Percentiles rank a stretch among this genome's conserved stretches.
phyloP scores from a whole-genome alignment of 2,329 filamentous ascomycete species.

The Ambrosiella cleistominuta region DNA sequence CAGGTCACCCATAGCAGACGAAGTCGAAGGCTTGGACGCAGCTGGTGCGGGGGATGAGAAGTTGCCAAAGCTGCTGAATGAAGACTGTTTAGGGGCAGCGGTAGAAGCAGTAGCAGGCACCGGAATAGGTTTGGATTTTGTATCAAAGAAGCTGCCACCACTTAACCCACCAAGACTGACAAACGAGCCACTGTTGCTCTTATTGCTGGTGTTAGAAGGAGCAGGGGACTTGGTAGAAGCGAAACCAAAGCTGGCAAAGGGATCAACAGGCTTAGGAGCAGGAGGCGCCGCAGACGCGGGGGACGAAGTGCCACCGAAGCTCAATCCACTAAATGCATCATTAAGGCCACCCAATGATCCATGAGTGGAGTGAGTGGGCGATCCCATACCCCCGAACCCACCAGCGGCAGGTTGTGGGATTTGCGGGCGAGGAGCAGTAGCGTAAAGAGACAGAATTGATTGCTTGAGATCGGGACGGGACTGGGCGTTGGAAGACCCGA shows the following conservation, averaged over 20 bases:
- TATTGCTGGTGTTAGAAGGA: conserved; percentile 20
- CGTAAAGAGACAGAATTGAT: conserved; percentile 89
- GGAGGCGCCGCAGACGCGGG: conserved; percentile 19
- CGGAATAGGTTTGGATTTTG: conserved; percentile 23
- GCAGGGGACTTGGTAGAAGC: conserved; percentile 20
- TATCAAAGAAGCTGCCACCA: conserved; percentile 72
- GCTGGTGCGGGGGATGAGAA: conserved; percentile 37
- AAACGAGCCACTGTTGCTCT: not conserved
- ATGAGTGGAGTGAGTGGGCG: conserved; percentile 35
- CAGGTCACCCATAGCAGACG: conserved; percentile 55
- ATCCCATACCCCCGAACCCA: conserved; percentile 50
- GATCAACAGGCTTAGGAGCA: conserved; percentile 29
- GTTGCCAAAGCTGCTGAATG: conserved; percentile 44
- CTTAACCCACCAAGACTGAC: conserved; percentile 35
- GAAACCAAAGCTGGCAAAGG: conserved; percentile 44
- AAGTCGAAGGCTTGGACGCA: conserved; percentile 27
- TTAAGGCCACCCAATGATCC: conserved; percentile 45
- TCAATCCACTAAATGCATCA: conserved; percentile 48
- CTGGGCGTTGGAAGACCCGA: conserved; percentile 40
- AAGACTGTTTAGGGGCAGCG: conserved; percentile 30
- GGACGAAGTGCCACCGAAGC: conserved; percentile 19
- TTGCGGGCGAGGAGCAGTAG: conserved; percentile 60
- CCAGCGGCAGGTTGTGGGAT: conserved; percentile 38
- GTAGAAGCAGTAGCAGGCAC: conserved; percentile 20
- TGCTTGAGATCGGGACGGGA: conserved; percentile 90